Base-by-base conservation (phyloP, 179 eudicot genomes). In the Silene vulgaris region DNA sequence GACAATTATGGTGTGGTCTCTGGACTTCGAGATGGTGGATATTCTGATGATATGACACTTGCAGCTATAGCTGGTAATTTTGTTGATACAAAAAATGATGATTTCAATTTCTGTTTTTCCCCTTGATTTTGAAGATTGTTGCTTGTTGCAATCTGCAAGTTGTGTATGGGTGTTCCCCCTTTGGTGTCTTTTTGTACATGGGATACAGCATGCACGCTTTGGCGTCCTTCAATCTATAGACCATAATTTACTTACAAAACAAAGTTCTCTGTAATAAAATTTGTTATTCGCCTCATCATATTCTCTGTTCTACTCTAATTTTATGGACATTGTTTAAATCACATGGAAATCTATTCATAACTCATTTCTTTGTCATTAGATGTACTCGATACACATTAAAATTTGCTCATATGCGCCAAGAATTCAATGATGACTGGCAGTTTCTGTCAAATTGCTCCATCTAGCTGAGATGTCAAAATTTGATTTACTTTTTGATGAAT, bases 21-120 rank as follows among this genome's bases (percentile, higher is more conserved):
- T 8, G 89, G 78, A 77, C 99, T 95, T 81, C 89, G 86, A 65
- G 96, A 92, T 85, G 99, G 99, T 50, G 97, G 99, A 75, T 95
- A 95, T 82, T 95, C 99, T 73, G 99, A 92, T 81, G 97, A 95
- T 85, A 95, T 95, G 99, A 95, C 99, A 80, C 96, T 95, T 79
- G 99, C 99, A 21, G 99, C 97, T 78, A 90, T 95, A 74, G 80
- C 99, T 60, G 97, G 97, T 90, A 89, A 67, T 23, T 59, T 59
- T 43, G 52, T 2, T 50, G 4, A 52, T 52, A 13, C 59, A 13
- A 16, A 52, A 52, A 2, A 14, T 13, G 57, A 43, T n/a, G 40
- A 78, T 1, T 52, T 71, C 19, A 40, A 40, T 40, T 40, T 40
- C 3, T 11, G 37, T 28, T 71, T 26, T 67, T 69, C 37, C 17